Evolutionary conservation across 208 protist genomes (phyloP).

Genomic region (Crithidia sp.): DNA sequence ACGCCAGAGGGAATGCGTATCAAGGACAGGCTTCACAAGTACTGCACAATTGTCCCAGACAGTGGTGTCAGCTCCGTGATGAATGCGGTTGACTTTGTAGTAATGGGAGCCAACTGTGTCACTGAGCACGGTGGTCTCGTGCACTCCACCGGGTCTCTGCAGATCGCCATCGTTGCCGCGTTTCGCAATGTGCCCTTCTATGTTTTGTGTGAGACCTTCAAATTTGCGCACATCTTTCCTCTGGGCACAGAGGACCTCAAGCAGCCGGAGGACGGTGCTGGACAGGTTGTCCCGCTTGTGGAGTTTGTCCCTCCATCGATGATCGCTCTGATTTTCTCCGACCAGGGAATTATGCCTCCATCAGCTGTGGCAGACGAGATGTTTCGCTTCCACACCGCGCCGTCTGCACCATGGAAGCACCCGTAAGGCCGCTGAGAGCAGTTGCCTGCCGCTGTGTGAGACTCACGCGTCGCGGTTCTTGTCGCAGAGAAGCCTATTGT

Average conservation of each 20-base stretch:
- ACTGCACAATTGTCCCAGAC: constrained; percentile 90
- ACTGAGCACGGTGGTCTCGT: constrained; percentile 99
- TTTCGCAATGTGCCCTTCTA: constrained; percentile 98
- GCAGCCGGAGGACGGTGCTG: constrained; percentile 56
- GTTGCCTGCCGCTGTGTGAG: background rate
- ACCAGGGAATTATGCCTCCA: constrained; percentile 99
- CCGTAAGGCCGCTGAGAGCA: constrained; percentile 16
- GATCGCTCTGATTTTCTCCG: constrained; percentile 97
- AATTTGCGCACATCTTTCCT: constrained; percentile 98
- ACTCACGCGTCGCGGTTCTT: no score
- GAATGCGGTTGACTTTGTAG: constrained; percentile 95
- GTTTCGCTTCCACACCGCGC: constrained; percentile 91
- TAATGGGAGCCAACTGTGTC: constrained; percentile 97
- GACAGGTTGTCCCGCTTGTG: constrained; percentile 65
- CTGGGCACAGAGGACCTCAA: constrained; percentile 94
- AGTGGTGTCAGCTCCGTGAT: constrained; percentile 86
- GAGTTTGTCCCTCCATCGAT: constrained; percentile 91
- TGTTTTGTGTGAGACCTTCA: constrained; percentile 98
- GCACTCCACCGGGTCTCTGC: constrained; percentile 98
- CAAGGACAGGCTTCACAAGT: constrained; percentile 59
- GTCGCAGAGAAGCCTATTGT: no score
- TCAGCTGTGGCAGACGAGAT: constrained; percentile 98
- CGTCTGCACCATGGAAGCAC: constrained; percentile 62
- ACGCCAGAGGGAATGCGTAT: constrained; percentile 70
- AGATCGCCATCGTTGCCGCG: constrained; percentile 96